Evolutionary conservation across 2,329 filamentous ascomycete genomes (phyloP).

Genomic region (Ustulina deusta): DNA sequence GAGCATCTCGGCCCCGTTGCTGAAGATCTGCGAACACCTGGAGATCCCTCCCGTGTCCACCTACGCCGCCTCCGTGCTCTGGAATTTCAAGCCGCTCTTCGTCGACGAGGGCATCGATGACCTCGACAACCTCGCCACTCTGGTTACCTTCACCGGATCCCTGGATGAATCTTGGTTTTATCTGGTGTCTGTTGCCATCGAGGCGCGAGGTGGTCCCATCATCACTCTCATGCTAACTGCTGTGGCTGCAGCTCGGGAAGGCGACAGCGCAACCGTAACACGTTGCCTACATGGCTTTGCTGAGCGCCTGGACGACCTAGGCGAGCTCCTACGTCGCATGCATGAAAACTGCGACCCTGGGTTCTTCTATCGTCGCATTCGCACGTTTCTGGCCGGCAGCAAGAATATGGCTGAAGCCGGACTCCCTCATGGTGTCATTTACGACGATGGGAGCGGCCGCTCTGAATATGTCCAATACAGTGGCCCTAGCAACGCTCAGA

Average conservation of each 20-base stretch:
- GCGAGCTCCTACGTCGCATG: slow-evolving; percentile 83
- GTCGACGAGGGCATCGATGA: slow-evolving; percentile 82
- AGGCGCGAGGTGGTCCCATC: slow-evolving; percentile 88
- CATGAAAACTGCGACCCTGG: slow-evolving; percentile 95
- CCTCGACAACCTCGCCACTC: slow-evolving; percentile 87
- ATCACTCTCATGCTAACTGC: slow-evolving; percentile 90
- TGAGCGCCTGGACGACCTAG: slow-evolving; percentile 88
- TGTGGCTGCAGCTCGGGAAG: slow-evolving; percentile 79
- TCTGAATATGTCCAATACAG: slow-evolving; percentile 84
- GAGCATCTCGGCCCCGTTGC: slow-evolving; percentile 83
- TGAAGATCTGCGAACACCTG: slow-evolving; percentile 79
- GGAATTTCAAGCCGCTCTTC: slow-evolving; percentile 97
- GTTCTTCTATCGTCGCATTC: slow-evolving; percentile 94
- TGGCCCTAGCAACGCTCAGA: slow-evolving; percentile 96
- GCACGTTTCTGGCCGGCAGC: slow-evolving; percentile 94
- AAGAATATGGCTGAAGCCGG: slow-evolving; percentile 98
- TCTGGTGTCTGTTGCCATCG: slow-evolving; percentile 92
- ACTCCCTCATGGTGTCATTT: slow-evolving; percentile 86
- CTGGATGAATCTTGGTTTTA: slow-evolving; percentile 99
- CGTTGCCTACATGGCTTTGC: slow-evolving; percentile 84
- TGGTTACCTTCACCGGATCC: slow-evolving; percentile 92
- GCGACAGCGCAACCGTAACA: slow-evolving; percentile 78
- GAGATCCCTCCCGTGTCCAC: slow-evolving; percentile 94
- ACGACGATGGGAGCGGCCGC: slow-evolving; percentile 80
- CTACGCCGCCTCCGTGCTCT: slow-evolving; percentile 90